Evolutionary conservation across 371 early-diverging fungal genomes (phyloP).

Genomic region (Capniomyces stellatus): DNA sequence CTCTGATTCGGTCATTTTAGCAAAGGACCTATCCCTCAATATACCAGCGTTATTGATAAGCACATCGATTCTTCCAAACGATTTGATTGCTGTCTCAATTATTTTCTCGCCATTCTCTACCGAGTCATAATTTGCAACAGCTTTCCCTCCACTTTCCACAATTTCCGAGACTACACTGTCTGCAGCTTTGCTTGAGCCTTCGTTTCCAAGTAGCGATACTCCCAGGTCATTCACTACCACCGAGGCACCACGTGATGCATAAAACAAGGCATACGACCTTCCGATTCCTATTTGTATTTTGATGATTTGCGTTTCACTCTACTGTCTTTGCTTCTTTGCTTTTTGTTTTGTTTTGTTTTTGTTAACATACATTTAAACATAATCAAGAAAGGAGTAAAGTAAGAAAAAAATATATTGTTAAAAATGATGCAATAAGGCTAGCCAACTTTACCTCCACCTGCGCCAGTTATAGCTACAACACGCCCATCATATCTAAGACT

Average conservation of each 20-base stretch:
- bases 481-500: conserved; percentile 32
- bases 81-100: conserved; percentile 85
- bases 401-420: conserved; percentile 71
- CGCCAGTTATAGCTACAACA: conserved; percentile 92
- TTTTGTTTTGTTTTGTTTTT: conserved; percentile 66
- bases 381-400: conserved; percentile 44
- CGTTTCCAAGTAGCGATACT: conserved; percentile 44
- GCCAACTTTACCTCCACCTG: conserved; percentile 75
- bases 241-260: conserved; percentile 71
- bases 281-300: conserved; percentile 73
- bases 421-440: conserved; percentile 80
- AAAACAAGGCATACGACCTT: conserved; percentile 78
- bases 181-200: conserved; percentile 53
- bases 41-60: conserved; percentile 61
- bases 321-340: too few relatives aligned
- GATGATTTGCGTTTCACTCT: too few relatives aligned
- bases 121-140: conserved; percentile 94
- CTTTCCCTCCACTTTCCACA: conserved; percentile 70
- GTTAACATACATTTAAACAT: conserved; percentile 36
- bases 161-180: conserved; percentile 94
- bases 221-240: conserved; percentile 91
- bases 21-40: conserved; percentile 54
- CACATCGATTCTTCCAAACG: conserved; percentile 69
- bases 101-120: conserved; percentile 94
- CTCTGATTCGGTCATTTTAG: conserved; percentile 41